Evolutionary conservation across 441 rosid species (phyloP), one percentile per base, ranked within the genome.

Genomic region (Rhodomyrtus psidioides): DNA sequence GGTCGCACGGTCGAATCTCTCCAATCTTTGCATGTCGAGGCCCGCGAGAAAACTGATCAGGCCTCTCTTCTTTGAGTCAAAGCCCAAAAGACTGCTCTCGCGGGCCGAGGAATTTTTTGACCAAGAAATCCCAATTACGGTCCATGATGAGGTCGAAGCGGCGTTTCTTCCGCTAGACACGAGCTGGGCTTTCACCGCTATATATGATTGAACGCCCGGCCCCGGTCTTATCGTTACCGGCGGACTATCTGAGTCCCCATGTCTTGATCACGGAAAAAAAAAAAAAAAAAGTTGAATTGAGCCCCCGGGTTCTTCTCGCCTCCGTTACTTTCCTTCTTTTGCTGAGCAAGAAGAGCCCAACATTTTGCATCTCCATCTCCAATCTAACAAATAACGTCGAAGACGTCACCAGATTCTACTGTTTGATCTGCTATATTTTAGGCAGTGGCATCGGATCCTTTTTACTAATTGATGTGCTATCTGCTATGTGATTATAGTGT

Each of bases 101-200:
- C 3, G 6, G 75, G 74, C 42, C 42, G 42, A 34, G 9, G 0
- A 16, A 4, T 3, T 51, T 62, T 28, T 8, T 7, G 75, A 28
- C 24, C 12, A 19, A 10, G 75, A 6, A 17, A 3, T 1, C 12
- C 3, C 13, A 1, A 10, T 30, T 2, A 16, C 0, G 24, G 74
- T 62, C 42, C 74, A 62, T 62, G 42, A 62, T 16, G 6, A 21
- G 75, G 44, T 28, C 6, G 16, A 16, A 39, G 28, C 0, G 42
- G 75, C 44, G 4, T 62, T 4, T 62, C 42, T 10, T 10, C 75
- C 42, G 2, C 42, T 23, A 30, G 6, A 30, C 42, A 17, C 24
- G 1, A 28, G 30, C 1, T 8, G 75, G 75, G 75, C 75, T 30
- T 3, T 28, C 12, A 7, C 42, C 75, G 4, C 30, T 23, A 51